These are phyloP conservation scores for Talaromyces borbonicus DNA, from an alignment of 495 filamentous ascomycete species.

Conservation along the genomic window DNA sequence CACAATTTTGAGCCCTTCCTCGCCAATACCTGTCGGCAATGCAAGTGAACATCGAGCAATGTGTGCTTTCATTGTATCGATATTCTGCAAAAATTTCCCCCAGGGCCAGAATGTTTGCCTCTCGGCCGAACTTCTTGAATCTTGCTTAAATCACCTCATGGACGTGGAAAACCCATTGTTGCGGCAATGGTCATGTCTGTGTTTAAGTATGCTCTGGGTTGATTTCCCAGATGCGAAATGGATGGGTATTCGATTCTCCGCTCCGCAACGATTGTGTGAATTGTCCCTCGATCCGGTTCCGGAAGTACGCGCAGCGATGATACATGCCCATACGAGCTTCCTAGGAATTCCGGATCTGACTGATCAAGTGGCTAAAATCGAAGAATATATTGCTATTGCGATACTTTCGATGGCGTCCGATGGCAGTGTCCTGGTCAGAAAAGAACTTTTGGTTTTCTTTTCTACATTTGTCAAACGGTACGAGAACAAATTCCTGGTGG, in stretches of 20 bases:
- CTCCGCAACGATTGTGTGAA: conserved; percentile 65
- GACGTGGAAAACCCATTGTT: conserved; percentile 81
- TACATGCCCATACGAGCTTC: conserved; percentile 88
- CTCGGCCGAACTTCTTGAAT: conserved; percentile 69
- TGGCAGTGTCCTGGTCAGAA: conserved; percentile 84
- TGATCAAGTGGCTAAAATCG: conserved; percentile 78
- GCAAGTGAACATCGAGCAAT: conserved; percentile 92
- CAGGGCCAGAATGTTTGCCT: conserved; percentile 86
- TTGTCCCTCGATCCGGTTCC: conserved; percentile 80
- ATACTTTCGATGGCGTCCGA: conserved; percentile 82
- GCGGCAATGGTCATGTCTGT: conserved; percentile 93
- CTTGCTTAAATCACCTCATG: conserved; percentile 68
- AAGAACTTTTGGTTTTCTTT: conserved; percentile 87
- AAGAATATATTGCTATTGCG: conserved; percentile 77
- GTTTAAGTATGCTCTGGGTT: conserved; percentile 89
- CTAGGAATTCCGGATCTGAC: conserved; percentile 89
- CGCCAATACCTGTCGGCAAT: conserved; percentile 73
- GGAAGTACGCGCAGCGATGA: conserved; percentile 90
- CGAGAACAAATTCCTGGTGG: conserved; percentile 83
- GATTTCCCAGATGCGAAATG: conserved; percentile 89
- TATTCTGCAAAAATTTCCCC: conserved; percentile 88
- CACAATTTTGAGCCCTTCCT: conserved; percentile 71
- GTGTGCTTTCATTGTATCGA: conserved; percentile 95
- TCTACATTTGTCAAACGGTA: conserved; percentile 86
- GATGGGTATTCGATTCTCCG: conserved; percentile 76